These are phyloP conservation scores for Termitomyces sp. DNA, from an alignment of 768 basidiomycete species.

Conservation along the genomic window DNA sequence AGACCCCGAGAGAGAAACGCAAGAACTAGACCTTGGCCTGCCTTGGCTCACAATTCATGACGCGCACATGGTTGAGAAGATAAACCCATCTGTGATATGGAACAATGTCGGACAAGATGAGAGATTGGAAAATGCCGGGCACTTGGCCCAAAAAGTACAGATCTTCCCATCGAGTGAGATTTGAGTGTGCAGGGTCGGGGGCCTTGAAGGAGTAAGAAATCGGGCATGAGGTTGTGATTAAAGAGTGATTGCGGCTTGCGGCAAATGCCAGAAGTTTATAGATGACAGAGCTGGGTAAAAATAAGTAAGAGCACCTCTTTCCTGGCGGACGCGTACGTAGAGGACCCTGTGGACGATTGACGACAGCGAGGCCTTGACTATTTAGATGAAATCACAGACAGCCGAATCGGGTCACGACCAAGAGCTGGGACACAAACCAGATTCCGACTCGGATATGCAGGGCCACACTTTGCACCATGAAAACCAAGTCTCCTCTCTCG, in stretches of 20 bases:
- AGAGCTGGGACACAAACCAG: conserved; percentile 10
- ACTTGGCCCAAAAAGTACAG: conserved; percentile 8
- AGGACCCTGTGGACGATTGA: conserved; percentile 1
- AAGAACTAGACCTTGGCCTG: neutral
- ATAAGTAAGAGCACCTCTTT: conserved; percentile 9
- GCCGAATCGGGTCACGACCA: conserved; percentile 11
- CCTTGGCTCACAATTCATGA: neutral
- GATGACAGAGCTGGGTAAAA: conserved; percentile 7
- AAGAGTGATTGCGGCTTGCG: conserved; percentile 9
- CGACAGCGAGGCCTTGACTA: conserved; percentile 4
- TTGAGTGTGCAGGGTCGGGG: conserved; percentile 9
- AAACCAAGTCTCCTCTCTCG: conserved; percentile 10
- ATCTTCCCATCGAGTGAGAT: conserved; percentile 14
- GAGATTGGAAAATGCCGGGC: conserved; percentile 4
- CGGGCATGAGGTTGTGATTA: conserved; percentile 9
- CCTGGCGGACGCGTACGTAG: conserved; percentile 3
- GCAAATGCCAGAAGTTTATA: conserved; percentile 14
- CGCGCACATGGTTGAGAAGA: neutral
- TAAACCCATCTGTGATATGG: conserved; percentile 3
- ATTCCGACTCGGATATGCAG: conserved; percentile 18
- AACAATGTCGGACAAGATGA: conserved; percentile 8
- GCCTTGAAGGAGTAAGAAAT: neutral
- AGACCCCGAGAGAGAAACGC: neutral
- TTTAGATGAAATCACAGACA: conserved; percentile 10
- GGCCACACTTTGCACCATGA: conserved; percentile 10